Base-by-base conservation (phyloP, 2,329 filamentous ascomycete species). In the Nothopassalora personata region DNA sequence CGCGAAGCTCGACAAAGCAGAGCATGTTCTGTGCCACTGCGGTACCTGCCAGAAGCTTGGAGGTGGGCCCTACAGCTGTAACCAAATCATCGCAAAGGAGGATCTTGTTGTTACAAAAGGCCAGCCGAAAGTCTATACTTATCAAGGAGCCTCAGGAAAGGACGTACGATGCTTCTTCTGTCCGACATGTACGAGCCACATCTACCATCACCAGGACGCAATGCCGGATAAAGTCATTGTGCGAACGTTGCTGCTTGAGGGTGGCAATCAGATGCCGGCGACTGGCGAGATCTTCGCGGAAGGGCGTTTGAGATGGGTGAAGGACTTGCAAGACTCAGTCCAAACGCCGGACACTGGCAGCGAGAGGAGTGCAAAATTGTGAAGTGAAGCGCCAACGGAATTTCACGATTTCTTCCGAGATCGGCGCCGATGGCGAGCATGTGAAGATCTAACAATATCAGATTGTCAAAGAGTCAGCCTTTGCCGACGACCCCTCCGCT, bases 161-260 rank as follows among this genome's bases (percentile, higher is more conserved):
- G 66, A 68, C 47, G 72, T 75, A 30, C 64, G 69, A 53, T 76
- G 74, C 61, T 74, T 68, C 60, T 74, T 72, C 57, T 76, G 74
- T 58, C 61, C 65, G 18, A 73, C 64, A 4, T 76, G 74, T 61
- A 76, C 74, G 5, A 71, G 67, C 47, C 74, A 76, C 58, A 70
- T 76, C n/a, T 76, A 75, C 51, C 73, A 76, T 57, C 70, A 73
- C 45, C 74, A 75, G 58, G 71, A 73, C 48, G 71, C 70, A 9
- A 74, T 75, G 72, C 72, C 73, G 2, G 73, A 73, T 8, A 73
- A 73, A 56, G 68, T 74, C 23, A 75, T 77, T 54, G 71, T 75
- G 15, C 66, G 74, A 34, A 77, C 73, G 7, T 61, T 75, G 43
- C 59, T 76, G 30, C 67, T 75, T 3, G 73, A 76, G 3, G 70